A percentile compares a stretch with the other conserved stretches of the same genome.
Conservation (phyloP, 1,284 basidiomycete species). For the Apiotrichum brassicae region DNA sequence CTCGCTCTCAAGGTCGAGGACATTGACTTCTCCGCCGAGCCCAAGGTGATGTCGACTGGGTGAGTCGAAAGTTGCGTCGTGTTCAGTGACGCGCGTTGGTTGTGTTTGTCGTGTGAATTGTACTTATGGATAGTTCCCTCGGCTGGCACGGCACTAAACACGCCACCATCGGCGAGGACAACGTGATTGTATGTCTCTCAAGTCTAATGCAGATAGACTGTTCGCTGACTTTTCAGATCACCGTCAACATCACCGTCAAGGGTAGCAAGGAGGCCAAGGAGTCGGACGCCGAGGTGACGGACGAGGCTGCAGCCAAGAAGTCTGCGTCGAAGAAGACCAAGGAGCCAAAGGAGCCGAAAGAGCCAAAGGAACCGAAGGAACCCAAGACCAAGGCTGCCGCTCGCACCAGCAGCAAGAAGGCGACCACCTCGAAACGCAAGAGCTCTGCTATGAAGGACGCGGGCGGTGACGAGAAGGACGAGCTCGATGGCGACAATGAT, state of each 20-base stretch:
- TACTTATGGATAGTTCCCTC: slow-evolving; percentile 7
- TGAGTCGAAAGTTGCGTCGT: slow-evolving; percentile 4
- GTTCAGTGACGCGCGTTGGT: too few relatives aligned
- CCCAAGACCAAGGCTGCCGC: background rate
- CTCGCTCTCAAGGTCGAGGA: slow-evolving; percentile 9
- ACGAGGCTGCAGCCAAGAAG: background rate
- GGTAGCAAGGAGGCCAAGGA: slow-evolving; percentile 7
- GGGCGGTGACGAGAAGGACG: too few relatives aligned
- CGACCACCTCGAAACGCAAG: background rate
- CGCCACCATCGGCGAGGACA: slow-evolving; percentile 5
- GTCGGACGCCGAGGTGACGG: background rate
- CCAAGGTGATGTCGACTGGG: slow-evolving; percentile 15
- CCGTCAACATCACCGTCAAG: slow-evolving; percentile 13
- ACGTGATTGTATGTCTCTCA: slow-evolving; percentile 13
- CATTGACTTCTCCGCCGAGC: slow-evolving; percentile 4
- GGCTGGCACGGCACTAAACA: slow-evolving; percentile 20
- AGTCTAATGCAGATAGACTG: too few relatives aligned
- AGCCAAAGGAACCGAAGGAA: background rate
- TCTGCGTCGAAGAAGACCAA: background rate
- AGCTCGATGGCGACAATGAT: too few relatives aligned
- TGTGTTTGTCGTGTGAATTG: too few relatives aligned
- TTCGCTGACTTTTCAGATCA: too few relatives aligned
- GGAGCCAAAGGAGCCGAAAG: background rate
- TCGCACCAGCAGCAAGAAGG: too few relatives aligned
- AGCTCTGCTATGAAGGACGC: background rate